These are phyloP conservation scores for Mycosphaerella sp. DNA, from an alignment of 2,329 filamentous ascomycete species.

Conservation along the genomic window DNA sequence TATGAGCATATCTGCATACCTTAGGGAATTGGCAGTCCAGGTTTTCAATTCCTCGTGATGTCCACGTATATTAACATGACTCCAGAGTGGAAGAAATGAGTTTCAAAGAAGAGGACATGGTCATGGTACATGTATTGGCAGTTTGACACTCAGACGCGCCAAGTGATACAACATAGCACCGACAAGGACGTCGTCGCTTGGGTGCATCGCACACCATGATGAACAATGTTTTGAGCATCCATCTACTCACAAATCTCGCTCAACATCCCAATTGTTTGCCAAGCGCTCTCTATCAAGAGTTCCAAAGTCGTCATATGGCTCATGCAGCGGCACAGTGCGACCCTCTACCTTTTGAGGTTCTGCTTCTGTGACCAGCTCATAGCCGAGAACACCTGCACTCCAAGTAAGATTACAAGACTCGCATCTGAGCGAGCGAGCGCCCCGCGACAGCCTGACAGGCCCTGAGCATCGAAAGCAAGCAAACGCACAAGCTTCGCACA, in stretches of 20 bases:
- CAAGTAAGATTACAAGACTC: constrained; percentile 33
- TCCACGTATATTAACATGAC: no score
- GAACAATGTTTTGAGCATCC: neutral
- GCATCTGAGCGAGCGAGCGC: constrained; percentile 28
- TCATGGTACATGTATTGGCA: no score
- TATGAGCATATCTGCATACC: no score
- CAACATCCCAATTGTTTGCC: constrained; percentile 11
- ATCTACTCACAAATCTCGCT: neutral
- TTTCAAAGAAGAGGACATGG: no score
- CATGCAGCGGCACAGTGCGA: neutral
- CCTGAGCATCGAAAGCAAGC: constrained; percentile 39
- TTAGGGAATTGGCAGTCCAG: no score
- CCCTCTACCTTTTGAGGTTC: neutral
- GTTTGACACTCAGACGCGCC: no score
- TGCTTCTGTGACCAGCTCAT: constrained; percentile 26
- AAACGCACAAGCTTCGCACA: constrained; percentile 42
- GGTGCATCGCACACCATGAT: no score
- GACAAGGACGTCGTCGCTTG: no score
- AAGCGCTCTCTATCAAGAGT: constrained; percentile 17
- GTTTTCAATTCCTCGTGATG: no score
- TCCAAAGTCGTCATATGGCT: constrained; percentile 14
- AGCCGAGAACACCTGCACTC: constrained; percentile 38
- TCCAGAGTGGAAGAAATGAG: no score
- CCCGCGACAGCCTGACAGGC: constrained; percentile 19
- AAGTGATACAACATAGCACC: no score